Base-by-base conservation (phyloP, 106 monocot species). In the Vanilla planifolia region DNA sequence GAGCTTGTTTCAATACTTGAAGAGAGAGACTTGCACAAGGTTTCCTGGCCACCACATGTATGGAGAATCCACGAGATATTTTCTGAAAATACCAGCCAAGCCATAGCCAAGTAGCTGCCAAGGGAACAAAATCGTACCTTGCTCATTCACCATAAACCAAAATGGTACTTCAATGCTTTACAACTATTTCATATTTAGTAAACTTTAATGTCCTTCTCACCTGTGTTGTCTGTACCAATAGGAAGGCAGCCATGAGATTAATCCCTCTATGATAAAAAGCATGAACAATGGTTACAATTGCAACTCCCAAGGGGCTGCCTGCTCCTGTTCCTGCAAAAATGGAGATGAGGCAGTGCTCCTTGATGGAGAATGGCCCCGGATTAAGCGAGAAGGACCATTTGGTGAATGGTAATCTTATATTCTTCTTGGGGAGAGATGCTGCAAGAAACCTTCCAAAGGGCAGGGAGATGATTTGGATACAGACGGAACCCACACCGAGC, bases 21-120 rank as follows among this genome's bases (percentile, higher is more conserved):
- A 81, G 25, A 76, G 72, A 8, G 81, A 81, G 42, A 81, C 81
- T 33, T 81, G 76, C 6, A 81, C 72, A 15, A 81, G 66, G 46
- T 63, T 81, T 36, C 37, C 14, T 20, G 82, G 82, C 77, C 82
- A 82, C 82, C 82, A 82, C 73, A 82, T 82, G 41, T 77, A 70
- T 2, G 82, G 71, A 11, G 77, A 72, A 6, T 82, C 73, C 27
- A 82, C 82, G 1, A 77, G 53, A 43, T 48, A 77, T 33, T 56
- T 77, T 33, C 64, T 69, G 64, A 69, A 73, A 16, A 82, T 42
- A 30, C 81, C 81, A 48, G 81, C 76, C 60, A 59, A 82, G 6
- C 82, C 77, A 48, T 77, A 82, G n/a, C 82, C 82, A 39, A 82
- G 57, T 50, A 82, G 24, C 77, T 82, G 59, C 22, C n/a, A n/a